Percentiles rank a stretch among this genome's conserved stretches.
phyloP scores from a whole-genome alignment of 73 alveolate species.

The Uronychia setigera region DNA sequence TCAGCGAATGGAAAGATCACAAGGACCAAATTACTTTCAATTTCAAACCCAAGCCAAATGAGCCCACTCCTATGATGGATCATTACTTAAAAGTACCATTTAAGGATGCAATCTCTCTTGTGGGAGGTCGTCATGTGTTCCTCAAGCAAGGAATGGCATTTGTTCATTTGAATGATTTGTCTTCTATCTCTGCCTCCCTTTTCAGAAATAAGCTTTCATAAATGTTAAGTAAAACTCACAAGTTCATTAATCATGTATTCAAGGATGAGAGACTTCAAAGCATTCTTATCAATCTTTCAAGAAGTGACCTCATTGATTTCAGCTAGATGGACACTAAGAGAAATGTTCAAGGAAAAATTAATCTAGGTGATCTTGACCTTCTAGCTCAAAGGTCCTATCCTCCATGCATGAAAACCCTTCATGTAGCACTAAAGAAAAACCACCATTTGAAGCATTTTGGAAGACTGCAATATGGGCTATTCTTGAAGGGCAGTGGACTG shows the following conservation, averaged over 20 bases:
- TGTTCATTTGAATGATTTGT: slow-evolving; percentile 41
- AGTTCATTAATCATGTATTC: slow-evolving; percentile 54
- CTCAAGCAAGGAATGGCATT: slow-evolving; percentile 46
- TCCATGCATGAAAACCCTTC: slow-evolving; percentile 91
- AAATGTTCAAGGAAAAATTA: slow-evolving; percentile 71
- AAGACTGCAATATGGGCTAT: slow-evolving; percentile 88
- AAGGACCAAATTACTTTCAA: slow-evolving; percentile 14
- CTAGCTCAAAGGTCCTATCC: slow-evolving; percentile 78
- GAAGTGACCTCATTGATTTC: slow-evolving; percentile 72
- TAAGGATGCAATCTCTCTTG: slow-evolving; percentile 49
- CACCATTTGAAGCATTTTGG: slow-evolving; percentile 94
- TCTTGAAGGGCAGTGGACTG: slow-evolving; percentile 91
- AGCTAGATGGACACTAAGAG: slow-evolving; percentile 43
- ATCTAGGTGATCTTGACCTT: slow-evolving; percentile 74
- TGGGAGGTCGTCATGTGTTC: slow-evolving; percentile 48
- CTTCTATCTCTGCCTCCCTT: slow-evolving; percentile 47
- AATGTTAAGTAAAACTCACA: slow-evolving; percentile 59
- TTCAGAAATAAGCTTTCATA: slow-evolving; percentile 72
- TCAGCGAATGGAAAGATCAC: slow-evolving; percentile 43
- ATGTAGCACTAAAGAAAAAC: slow-evolving; percentile 70
- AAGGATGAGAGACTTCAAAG: slow-evolving; percentile 79
- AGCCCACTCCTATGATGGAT: not conserved
- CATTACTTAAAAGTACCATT: slow-evolving; percentile 43
- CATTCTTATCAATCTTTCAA: slow-evolving; percentile 63
- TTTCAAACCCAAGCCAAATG: not conserved